Conservation (phyloP, 345 rosid genomes). For the Microcos paniculata region DNA sequence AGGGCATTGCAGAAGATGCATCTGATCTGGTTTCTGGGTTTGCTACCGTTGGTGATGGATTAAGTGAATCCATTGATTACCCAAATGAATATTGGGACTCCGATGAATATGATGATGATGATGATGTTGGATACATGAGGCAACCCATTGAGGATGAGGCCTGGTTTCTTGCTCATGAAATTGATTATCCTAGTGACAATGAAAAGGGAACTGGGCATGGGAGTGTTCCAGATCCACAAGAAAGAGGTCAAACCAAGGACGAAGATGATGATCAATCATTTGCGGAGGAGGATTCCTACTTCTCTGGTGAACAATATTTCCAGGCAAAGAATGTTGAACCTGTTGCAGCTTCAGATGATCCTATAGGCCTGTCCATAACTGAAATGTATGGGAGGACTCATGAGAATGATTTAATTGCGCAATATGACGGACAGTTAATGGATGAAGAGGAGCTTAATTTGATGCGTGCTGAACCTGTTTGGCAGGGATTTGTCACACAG, state of each 20-base stretch:
- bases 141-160: conserved; percentile 98
- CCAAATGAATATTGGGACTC: conserved; percentile 98
- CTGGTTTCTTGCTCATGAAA: conserved; percentile 99
- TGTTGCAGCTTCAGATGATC: conserved; percentile 68
- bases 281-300: conserved; percentile 92
- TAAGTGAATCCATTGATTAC: conserved; percentile 89
- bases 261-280: conserved; percentile 92
- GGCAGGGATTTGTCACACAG: conserved; percentile 95
- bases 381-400: conserved; percentile 61
- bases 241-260: conserved; percentile 71
- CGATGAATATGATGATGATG: conserved; percentile 97
- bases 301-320: conserved; percentile 82
- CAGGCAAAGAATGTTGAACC: conserved; percentile 67
- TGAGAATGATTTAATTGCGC: conserved; percentile 62
- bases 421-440: conserved; percentile 84
- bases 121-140: conserved; percentile 94
- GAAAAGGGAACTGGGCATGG: conserved; percentile 84
- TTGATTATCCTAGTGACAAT: conserved; percentile 97
- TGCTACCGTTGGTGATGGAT: conserved; percentile 96
- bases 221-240: conserved; percentile 85
- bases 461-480: conserved; percentile 84
- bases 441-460: conserved; percentile 78
- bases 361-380: conserved; percentile 59
- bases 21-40: conserved; percentile 98
- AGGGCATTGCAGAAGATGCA: conserved; percentile 94